Conservation (phyloP, 495 filamentous ascomycete genomes). For the Diplogelasinospora grovesii region DNA sequence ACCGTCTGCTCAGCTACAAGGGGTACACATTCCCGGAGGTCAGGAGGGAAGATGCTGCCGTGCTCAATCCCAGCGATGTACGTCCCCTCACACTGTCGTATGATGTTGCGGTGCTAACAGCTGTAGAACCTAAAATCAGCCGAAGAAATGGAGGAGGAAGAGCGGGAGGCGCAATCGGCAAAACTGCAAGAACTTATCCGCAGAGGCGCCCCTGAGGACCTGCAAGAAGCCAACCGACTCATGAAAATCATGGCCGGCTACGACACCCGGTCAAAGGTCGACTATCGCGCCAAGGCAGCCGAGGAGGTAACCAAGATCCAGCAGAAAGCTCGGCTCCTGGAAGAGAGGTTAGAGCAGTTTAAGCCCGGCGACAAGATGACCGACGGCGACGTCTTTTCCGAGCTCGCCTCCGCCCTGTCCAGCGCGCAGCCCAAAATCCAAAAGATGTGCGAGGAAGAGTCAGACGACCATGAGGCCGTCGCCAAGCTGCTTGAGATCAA, state of each 20-base stretch:
- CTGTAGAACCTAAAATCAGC: conserved; percentile 84
- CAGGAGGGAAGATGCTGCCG: conserved; percentile 86
- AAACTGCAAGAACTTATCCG: conserved; percentile 96
- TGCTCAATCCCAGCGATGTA: conserved; percentile 96
- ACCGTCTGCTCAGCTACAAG: conserved; percentile 90
- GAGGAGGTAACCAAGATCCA: conserved; percentile 92
- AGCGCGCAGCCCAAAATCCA: conserved; percentile 98
- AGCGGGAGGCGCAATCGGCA: conserved; percentile 86
- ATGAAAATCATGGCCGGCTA: conserved; percentile 99
- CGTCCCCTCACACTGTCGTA: conserved; percentile 23
- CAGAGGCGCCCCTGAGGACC: conserved; percentile 79
- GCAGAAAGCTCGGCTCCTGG: conserved; percentile 82
- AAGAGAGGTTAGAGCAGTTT: conserved; percentile 85
- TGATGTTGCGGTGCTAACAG: conserved; percentile 3
- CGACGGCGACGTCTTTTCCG: conserved; percentile 93
- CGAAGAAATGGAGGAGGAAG: conserved; percentile 98
- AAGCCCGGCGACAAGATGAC: conserved; percentile 73
- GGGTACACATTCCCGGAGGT: conserved; percentile 94
- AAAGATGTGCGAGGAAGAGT: conserved; percentile 98
- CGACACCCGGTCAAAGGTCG: conserved; percentile 89
- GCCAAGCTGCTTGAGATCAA: conserved; percentile 95
- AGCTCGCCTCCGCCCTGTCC: conserved; percentile 83
- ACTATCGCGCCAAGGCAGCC: conserved; percentile 94
- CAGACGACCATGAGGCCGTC: conserved; percentile 91
- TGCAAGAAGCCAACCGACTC: conserved; percentile 90